Conservation (phyloP, 768 basidiomycete species). For the Gloeophyllum trabeum region DNA sequence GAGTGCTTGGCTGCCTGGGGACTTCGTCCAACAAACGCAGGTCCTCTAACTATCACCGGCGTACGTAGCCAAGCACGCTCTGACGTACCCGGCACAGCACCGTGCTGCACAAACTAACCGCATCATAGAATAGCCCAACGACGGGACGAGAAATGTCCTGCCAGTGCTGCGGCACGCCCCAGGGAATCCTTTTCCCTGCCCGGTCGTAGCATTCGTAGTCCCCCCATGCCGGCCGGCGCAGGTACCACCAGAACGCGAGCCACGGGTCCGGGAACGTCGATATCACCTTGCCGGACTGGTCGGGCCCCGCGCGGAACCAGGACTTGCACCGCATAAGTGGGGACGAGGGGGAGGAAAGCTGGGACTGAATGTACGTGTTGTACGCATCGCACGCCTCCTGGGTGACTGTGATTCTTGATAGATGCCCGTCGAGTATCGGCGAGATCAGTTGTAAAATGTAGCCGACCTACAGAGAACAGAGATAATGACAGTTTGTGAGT, state of each 20-base stretch:
- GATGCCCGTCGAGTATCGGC: slow-evolving; percentile 36
- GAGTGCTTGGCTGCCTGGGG: too few relatives aligned
- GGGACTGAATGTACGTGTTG: slow-evolving; percentile 37
- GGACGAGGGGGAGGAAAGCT: slow-evolving; percentile 31
- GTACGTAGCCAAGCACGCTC: too few relatives aligned
- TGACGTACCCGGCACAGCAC: too few relatives aligned
- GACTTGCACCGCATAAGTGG: slow-evolving; percentile 45
- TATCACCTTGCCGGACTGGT: slow-evolving; percentile 25
- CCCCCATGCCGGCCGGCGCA: slow-evolving; percentile 27
- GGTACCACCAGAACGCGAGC: slow-evolving; percentile 40
- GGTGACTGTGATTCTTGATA: slow-evolving; percentile 37
- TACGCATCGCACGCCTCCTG: slow-evolving; percentile 35
- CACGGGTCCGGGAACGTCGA: slow-evolving; percentile 46
- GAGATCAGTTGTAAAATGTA: slow-evolving; percentile 37
- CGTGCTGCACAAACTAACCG: too few relatives aligned
- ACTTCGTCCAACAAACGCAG: too few relatives aligned
- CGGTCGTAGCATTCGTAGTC: too few relatives aligned
- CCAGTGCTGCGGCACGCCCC: too few relatives aligned
- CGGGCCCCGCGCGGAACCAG: slow-evolving; percentile 33
- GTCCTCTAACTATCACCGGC: too few relatives aligned
- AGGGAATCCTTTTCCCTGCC: too few relatives aligned
- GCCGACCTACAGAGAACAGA: slow-evolving; percentile 34
- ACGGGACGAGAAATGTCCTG: too few relatives aligned
- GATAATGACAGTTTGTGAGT: too few relatives aligned
- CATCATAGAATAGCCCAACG: too few relatives aligned